phyloP scores from a whole-genome alignment of 2,329 filamentous ascomycete species.

The Hymenoscyphus scutula region DNA sequence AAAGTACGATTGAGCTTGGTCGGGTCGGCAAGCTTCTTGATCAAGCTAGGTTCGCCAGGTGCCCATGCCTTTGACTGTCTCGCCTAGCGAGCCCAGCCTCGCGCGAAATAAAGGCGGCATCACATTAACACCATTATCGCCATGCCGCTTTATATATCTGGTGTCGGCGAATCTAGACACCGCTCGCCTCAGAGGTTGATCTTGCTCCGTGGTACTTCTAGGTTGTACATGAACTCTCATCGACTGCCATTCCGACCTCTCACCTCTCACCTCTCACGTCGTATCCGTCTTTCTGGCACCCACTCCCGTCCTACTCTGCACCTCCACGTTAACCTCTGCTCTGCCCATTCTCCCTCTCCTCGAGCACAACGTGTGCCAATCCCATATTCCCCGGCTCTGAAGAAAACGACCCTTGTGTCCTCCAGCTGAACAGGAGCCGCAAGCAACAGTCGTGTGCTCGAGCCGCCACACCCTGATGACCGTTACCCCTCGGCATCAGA shows the following conservation, averaged over 20 bases:
- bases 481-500: slow-evolving; percentile 23
- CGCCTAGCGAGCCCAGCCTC: too few relatives aligned
- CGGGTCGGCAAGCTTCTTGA: not conserved
- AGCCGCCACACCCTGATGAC: slow-evolving; percentile 19
- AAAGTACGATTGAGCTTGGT: not conserved
- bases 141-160: too few relatives aligned
- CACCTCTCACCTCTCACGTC: not conserved
- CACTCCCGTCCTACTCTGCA: not conserved
- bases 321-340: not conserved
- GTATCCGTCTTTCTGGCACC: not conserved
- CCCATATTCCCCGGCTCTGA: not conserved
- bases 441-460: not conserved
- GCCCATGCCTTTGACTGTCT: too few relatives aligned
- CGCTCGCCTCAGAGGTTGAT: not conserved
- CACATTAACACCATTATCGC: too few relatives aligned
- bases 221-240: not conserved
- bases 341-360: not conserved
- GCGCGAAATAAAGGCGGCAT: too few relatives aligned
- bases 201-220: not conserved
- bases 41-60: too few relatives aligned
- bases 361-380: not conserved
- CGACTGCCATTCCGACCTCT: not conserved
- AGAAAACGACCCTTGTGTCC: not conserved
- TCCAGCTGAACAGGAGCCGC: not conserved
- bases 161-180: not conserved